These are phyloP conservation scores for Dioszegia aurantiaca DNA, from an alignment of 768 basidiomycete genomes.

Conservation along the genomic window DNA sequence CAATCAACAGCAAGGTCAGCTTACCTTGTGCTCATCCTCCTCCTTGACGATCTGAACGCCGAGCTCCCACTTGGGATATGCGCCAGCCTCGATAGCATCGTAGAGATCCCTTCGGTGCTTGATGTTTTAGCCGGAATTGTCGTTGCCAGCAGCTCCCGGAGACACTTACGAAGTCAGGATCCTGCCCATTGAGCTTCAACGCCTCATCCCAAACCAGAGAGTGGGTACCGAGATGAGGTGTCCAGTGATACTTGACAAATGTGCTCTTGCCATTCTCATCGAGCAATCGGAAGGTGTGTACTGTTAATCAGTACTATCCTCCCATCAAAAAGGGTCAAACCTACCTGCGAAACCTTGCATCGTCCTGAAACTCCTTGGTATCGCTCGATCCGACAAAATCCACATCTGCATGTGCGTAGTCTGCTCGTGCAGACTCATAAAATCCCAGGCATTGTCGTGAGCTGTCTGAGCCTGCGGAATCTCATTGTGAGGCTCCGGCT, in stretches of 20 bases:
- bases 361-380: constrained; percentile 81
- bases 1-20: background rate
- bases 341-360: constrained; percentile 68
- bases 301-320: constrained; percentile 59
- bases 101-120: constrained; percentile 76
- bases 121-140: too few relatives aligned
- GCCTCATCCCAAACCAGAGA: constrained; percentile 87
- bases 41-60: constrained; percentile 72
- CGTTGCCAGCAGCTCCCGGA: too few relatives aligned
- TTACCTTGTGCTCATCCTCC: constrained; percentile 63
- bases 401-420: constrained; percentile 58
- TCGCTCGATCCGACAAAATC: constrained; percentile 78
- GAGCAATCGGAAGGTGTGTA: constrained; percentile 77
- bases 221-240: constrained; percentile 79
- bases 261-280: constrained; percentile 65
- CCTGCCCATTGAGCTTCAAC: constrained; percentile 70
- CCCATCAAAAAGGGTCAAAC: background rate
- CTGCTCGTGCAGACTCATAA: constrained; percentile 68
- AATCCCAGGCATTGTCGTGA: constrained; percentile 86
- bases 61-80: constrained; percentile 73
- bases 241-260: constrained; percentile 88
- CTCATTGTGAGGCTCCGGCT: constrained; percentile 83
- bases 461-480: constrained; percentile 52
- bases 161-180: constrained; percentile 69
- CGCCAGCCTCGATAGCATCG: constrained; percentile 73